Conservation (phyloP, 2,329 filamentous ascomycete genomes). For the Monilinia aucupariae region DNA sequence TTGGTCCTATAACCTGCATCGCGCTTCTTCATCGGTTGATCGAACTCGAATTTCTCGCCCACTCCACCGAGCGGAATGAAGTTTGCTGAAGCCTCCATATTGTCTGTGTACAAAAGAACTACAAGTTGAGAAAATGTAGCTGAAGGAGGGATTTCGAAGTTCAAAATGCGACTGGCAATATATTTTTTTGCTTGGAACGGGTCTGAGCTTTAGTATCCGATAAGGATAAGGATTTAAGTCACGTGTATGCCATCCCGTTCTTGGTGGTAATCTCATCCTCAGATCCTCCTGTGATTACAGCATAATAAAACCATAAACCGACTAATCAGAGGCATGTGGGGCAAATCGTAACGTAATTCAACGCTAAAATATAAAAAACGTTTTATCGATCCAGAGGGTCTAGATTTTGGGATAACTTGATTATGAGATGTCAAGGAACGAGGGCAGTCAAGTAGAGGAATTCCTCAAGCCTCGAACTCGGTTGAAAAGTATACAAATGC, state of each 20-base stretch:
- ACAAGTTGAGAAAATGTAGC: neutral
- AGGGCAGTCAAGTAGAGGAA: neutral
- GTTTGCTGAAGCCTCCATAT: slow-evolving; percentile 19
- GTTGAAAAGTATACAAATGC: neutral
- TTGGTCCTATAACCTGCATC: slow-evolving; percentile 8
- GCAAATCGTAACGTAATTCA: too few species aligned
- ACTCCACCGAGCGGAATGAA: slow-evolving; percentile 18
- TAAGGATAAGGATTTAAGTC: slow-evolving; percentile 12
- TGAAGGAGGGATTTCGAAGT: neutral
- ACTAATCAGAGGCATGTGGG: too few species aligned
- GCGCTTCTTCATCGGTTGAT: slow-evolving; percentile 5
- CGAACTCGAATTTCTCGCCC: neutral
- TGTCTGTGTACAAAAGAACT: neutral
- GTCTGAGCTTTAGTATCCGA: neutral
- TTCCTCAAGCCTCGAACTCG: neutral
- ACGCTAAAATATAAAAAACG: too few species aligned
- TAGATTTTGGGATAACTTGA: neutral
- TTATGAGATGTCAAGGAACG: neutral
- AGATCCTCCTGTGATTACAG: too few species aligned
- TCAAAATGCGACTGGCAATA: neutral
- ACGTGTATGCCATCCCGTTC: neutral
- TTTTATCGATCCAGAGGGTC: too few species aligned
- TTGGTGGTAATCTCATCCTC: too few species aligned
- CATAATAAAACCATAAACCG: too few species aligned
- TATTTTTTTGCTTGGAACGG: slow-evolving; percentile 7